Conservation (phyloP, 2,329 filamentous ascomycete species). For the Leptographium flavum region DNA sequence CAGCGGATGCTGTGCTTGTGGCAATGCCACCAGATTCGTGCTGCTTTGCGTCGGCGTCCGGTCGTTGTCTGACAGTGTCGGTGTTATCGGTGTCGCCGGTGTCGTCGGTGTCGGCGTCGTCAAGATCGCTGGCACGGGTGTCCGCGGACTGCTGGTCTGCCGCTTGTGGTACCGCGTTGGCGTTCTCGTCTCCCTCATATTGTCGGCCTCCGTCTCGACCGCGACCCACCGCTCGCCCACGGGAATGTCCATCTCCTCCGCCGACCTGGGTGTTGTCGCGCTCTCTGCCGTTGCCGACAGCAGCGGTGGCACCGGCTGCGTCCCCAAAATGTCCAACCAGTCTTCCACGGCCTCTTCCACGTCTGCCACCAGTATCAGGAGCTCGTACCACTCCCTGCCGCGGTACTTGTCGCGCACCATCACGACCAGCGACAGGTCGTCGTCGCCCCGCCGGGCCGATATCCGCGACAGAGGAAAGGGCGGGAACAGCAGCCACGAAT, state of each 20-base stretch:
- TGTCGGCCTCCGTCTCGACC: conserved; percentile 2
- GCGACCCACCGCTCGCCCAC: conserved; percentile 22
- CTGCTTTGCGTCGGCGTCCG: neutral
- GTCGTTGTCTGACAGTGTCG: conserved; percentile 1
- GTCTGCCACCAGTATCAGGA: conserved; percentile 63
- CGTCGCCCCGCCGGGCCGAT: conserved; percentile 66
- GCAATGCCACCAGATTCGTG: neutral
- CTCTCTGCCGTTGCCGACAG: neutral
- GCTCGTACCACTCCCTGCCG: conserved; percentile 65
- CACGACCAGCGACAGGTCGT: conserved; percentile 57
- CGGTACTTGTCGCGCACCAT: conserved; percentile 58
- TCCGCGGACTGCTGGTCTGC: conserved; percentile 1
- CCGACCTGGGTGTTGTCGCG: no score
- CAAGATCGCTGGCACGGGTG: no score
- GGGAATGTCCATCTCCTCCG: conserved; percentile 17
- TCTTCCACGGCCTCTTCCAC: conserved; percentile 66
- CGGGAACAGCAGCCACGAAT: conserved; percentile 77
- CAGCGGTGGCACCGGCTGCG: conserved; percentile 25
- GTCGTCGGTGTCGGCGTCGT: no score
- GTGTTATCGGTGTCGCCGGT: neutral
- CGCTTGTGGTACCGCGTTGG: conserved; percentile 18
- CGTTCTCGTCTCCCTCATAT: conserved; percentile 6
- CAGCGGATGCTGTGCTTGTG: neutral
- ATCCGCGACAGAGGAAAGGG: conserved; percentile 60
- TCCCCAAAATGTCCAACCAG: conserved; percentile 70